Evolutionary conservation across 2,329 filamentous ascomycete species (phyloP).

Genomic region (Aureobasidium uvarum): DNA sequence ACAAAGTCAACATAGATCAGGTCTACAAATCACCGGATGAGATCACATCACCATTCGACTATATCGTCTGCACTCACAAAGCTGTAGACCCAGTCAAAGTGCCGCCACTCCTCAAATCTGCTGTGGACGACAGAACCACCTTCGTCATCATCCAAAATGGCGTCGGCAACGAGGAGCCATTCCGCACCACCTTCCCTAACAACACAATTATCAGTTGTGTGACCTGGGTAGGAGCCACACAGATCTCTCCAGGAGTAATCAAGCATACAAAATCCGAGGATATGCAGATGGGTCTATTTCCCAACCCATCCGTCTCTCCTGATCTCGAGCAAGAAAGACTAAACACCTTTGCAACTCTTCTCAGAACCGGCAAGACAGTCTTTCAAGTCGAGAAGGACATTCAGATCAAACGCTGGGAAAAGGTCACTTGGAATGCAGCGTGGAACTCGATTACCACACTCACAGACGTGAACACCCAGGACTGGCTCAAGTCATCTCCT

Average conservation of each 20-base stretch:
- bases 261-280: slow-evolving; percentile 54
- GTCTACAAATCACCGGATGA: slow-evolving; percentile 43
- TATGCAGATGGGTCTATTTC: slow-evolving; percentile 56
- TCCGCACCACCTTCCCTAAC: slow-evolving; percentile 48
- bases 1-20: slow-evolving; percentile 31
- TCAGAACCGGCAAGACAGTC: slow-evolving; percentile 46
- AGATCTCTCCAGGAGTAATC: slow-evolving; percentile 51
- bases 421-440: slow-evolving; percentile 60
- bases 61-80: slow-evolving; percentile 50
- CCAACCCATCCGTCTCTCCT: slow-evolving; percentile 39
- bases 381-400: slow-evolving; percentile 54
- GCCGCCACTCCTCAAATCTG: slow-evolving; percentile 43
- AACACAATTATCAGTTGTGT: slow-evolving; percentile 58
- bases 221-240: slow-evolving; percentile 55
- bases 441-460: slow-evolving; percentile 58
- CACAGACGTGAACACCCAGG: slow-evolving; percentile 45
- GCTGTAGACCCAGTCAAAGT: slow-evolving; percentile 42
- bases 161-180: slow-evolving; percentile 59
- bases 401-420: slow-evolving; percentile 59
- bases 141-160: slow-evolving; percentile 65
- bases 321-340: slow-evolving; percentile 43
- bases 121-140: slow-evolving; percentile 47
- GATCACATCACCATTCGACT: slow-evolving; percentile 43
- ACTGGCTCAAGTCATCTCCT: slow-evolving; percentile 44
- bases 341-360: slow-evolving; percentile 44